A percentile compares a stretch with the other conserved stretches of the same genome.
Evolutionary conservation across 164 flowering plant species (phyloP).

Genomic region (Protea cynaroides): DNA sequence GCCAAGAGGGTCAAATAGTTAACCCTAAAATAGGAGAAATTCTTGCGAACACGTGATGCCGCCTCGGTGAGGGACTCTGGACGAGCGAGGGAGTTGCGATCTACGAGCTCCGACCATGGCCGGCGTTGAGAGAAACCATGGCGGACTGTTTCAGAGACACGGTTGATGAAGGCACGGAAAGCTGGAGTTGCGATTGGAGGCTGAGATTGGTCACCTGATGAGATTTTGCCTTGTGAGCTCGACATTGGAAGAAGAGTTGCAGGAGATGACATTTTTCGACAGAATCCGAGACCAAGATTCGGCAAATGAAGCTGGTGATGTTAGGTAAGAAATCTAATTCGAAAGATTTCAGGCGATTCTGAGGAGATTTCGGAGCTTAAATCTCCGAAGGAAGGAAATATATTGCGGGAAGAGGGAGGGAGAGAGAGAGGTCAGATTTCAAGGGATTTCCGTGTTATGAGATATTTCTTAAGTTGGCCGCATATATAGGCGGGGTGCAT

Average conservation of each 20-base stretch:
- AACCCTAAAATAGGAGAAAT: constrained; percentile 67
- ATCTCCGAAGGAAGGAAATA: too few species aligned
- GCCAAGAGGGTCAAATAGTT: constrained; percentile 55
- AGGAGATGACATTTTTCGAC: constrained; percentile 28
- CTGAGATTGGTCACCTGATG: constrained; percentile 21
- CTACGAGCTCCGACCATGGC: constrained; percentile 74
- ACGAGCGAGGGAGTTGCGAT: constrained; percentile 51
- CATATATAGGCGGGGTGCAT: too few species aligned
- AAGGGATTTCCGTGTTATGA: too few species aligned
- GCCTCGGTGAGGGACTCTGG: constrained; percentile 74
- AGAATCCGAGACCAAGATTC: too few species aligned
- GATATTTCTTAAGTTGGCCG: too few species aligned
- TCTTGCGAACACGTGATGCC: constrained; percentile 65
- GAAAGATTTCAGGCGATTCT: too few species aligned
- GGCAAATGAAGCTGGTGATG: too few species aligned
- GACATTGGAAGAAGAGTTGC: constrained; percentile 45
- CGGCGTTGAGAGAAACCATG: constrained; percentile 59
- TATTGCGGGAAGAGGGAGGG: too few species aligned
- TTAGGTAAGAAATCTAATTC: too few species aligned
- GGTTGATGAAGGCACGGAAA: constrained; percentile 53
- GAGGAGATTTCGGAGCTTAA: too few species aligned
- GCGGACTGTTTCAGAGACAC: constrained; percentile 41
- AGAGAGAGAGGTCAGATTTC: too few species aligned
- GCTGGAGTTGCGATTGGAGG: constrained; percentile 56
- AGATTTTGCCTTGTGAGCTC: constrained; percentile 21